These are phyloP conservation scores for Aspergillus pseudoterreus DNA, from an alignment of 2,329 filamentous ascomycete genomes.

Conservation along the genomic window DNA sequence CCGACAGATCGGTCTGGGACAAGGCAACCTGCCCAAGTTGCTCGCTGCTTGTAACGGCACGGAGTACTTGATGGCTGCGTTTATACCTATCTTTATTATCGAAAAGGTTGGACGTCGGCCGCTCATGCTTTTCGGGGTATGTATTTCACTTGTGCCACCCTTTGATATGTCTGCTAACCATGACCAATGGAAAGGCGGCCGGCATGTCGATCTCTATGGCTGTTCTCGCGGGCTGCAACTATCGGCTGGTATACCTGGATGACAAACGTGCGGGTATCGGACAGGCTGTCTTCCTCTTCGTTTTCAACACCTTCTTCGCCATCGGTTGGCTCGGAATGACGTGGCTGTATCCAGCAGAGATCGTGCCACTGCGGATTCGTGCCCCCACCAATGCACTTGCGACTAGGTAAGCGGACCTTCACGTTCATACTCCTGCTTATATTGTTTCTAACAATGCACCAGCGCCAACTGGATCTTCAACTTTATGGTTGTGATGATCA, in stretches of 20 bases:
- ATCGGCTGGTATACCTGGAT: slow-evolving; percentile 24
- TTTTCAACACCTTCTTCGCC: slow-evolving; percentile 66
- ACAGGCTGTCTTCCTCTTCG: slow-evolving; percentile 50
- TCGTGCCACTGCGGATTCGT: slow-evolving; percentile 55
- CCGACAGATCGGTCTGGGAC: slow-evolving; percentile 16
- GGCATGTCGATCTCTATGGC: slow-evolving; percentile 66
- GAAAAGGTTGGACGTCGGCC: slow-evolving; percentile 55
- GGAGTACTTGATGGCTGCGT: slow-evolving; percentile 51
- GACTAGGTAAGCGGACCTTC: slow-evolving; percentile 57
- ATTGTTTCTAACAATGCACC: slow-evolving; percentile 49
- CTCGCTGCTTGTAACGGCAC: slow-evolving; percentile 52
- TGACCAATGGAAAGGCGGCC: slow-evolving; percentile 55
- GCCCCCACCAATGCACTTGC: slow-evolving; percentile 62
- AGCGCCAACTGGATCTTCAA: slow-evolving; percentile 59
- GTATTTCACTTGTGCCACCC: slow-evolving; percentile 40
- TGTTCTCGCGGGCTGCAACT: slow-evolving; percentile 44
- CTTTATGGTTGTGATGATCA: slow-evolving; percentile 65
- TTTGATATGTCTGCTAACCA: not conserved
- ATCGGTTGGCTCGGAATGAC: slow-evolving; percentile 62
- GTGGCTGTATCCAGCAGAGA: slow-evolving; percentile 51
- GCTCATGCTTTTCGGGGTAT: slow-evolving; percentile 70
- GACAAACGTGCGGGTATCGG: slow-evolving; percentile 39
- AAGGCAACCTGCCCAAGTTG: slow-evolving; percentile 35
- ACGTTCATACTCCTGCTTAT: slow-evolving; percentile 57
- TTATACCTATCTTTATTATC: slow-evolving; percentile 48